Conservation (phyloP, 177 flowering plant species). For the Vitis hybrid region DNA sequence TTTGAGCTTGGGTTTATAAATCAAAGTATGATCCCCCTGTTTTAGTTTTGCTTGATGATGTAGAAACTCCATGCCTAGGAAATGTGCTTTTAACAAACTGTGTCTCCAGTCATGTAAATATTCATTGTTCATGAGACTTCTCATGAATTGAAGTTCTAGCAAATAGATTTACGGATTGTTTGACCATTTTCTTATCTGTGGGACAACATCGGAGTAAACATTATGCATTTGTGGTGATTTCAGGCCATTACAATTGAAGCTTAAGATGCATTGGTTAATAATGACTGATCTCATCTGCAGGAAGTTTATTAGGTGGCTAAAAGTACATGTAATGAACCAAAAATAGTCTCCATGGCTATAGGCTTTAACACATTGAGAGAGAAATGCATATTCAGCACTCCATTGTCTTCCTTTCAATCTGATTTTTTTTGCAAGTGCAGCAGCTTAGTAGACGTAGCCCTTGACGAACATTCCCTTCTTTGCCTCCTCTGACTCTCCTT, state of each 20-base stretch:
- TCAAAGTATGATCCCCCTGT: no score
- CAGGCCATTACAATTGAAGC: neutral
- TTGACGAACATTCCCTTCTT: constrained; percentile 82
- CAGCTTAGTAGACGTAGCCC: constrained; percentile 68
- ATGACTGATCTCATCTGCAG: constrained; percentile 28
- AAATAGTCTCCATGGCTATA: constrained; percentile 41
- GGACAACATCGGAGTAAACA: no score
- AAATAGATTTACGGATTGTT: no score
- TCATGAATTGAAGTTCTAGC: no score
- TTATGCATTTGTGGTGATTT: no score
- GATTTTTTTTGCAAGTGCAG: constrained; percentile 1
- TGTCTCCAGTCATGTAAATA: no score
- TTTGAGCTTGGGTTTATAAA: no score
- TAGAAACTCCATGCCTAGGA: no score
- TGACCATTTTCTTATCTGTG: no score
- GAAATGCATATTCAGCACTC: neutral
- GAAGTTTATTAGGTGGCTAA: constrained; percentile 35
- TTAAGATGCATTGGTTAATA: neutral
- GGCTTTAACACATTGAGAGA: constrained; percentile 23
- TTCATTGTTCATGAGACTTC: no score
- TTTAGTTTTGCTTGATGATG: no score
- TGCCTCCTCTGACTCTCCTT: constrained; percentile 86
- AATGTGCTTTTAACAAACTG: no score
- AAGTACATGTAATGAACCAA: constrained; percentile 38
- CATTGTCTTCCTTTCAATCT: constrained; percentile 13